Evolutionary conservation across 1,284 basidiomycete genomes (phyloP), one percentile per base, ranked within the genome.

Genomic region (Ganoderma meredithae): DNA sequence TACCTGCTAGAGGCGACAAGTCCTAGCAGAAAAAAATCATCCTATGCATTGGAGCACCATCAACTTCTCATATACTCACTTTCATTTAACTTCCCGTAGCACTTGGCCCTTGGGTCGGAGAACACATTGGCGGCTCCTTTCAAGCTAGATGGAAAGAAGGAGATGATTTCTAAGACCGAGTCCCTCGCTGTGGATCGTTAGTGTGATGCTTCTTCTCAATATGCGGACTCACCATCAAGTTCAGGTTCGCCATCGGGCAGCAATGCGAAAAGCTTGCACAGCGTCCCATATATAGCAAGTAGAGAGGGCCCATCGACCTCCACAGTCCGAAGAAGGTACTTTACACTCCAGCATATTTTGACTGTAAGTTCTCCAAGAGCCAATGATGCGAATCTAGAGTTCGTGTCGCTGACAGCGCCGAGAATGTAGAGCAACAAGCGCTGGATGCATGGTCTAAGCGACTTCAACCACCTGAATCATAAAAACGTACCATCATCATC

Each of bases 161-260:
- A 72, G 19, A 84, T 68, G 3, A 69, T 78, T 71, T 85, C 84
- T 15, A 88, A 67, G 25, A 86, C 74, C 2, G 79, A 62, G 40
- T 83, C 82, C 63, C 79, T 83, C 41, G 81, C 87, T 88, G 64
- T 47, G 41, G 43, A 27, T 36, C 31, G 62, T 60, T 52, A 65
- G 56, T 27, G 44, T 4, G 2, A 22, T 1, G 12, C 25, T 33
- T 10, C 2, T 0, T n/a, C 25, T n/a, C 49, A 44, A 56, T 52
- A 12, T 10, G 27, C 17, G 9, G 22, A 53, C 67, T 49, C 40
- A 73, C 73, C 63, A 5, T 33, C 10, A 0, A 71, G n/a, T 13
- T 69, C 73, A 8, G 44, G 8, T 6, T 52, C 63, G 3, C 12
- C 39, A n/a, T 72, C 66, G 1, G 63, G 60, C 43, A 73, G 41